Percentiles rank a stretch among this genome's conserved stretches.
These are phyloP conservation scores for Chaetomium olivaceum DNA, from an alignment of 2,329 filamentous ascomycete species.

Conservation along the genomic window DNA sequence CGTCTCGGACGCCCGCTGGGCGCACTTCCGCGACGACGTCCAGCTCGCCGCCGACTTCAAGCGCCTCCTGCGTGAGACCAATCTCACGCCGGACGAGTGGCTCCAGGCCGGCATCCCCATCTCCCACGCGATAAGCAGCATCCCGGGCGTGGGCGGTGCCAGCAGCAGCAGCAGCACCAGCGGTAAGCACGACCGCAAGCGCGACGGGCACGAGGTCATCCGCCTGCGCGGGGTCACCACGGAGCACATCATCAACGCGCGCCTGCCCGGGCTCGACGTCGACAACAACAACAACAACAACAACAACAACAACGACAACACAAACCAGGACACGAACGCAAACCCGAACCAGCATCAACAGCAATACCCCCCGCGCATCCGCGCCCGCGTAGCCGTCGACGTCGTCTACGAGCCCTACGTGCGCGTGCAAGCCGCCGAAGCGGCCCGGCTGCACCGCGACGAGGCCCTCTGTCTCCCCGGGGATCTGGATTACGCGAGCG, in stretches of 20 bases:
- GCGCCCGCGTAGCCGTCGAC: slow-evolving; percentile 74
- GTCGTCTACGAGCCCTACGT: slow-evolving; percentile 87
- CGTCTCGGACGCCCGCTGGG: slow-evolving; percentile 78
- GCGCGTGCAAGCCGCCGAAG: slow-evolving; percentile 66
- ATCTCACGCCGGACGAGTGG: slow-evolving; percentile 66
- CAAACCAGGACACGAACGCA: too few species aligned
- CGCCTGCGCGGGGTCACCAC: slow-evolving; percentile 41
- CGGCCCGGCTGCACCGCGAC: slow-evolving; percentile 70
- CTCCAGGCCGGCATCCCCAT: slow-evolving; percentile 61
- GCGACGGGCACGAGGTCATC: slow-evolving; percentile 78
- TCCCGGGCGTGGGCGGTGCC: slow-evolving; percentile 32
- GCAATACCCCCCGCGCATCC: slow-evolving; percentile 54
- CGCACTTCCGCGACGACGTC: slow-evolving; percentile 63
- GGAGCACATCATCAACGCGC: slow-evolving; percentile 3
- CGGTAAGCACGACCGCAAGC: slow-evolving; percentile 59
- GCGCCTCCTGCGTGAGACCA: slow-evolving; percentile 57
- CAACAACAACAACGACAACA: too few species aligned
- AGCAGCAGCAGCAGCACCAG: slow-evolving; percentile 53
- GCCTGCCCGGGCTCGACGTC: slow-evolving; percentile 6
- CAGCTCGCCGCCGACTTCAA: slow-evolving; percentile 68
- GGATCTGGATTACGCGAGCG: slow-evolving; percentile 72
- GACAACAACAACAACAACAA: not conserved
- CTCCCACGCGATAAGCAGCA: too few species aligned
- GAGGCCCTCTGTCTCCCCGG: slow-evolving; percentile 71
- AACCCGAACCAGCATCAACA: slow-evolving; percentile 36